A percentile compares a stretch with the other conserved stretches of the same genome.
These are phyloP conservation scores for Solanum chiquidenum DNA, from an alignment of 257 asterid genomes.

Conservation along the genomic window DNA sequence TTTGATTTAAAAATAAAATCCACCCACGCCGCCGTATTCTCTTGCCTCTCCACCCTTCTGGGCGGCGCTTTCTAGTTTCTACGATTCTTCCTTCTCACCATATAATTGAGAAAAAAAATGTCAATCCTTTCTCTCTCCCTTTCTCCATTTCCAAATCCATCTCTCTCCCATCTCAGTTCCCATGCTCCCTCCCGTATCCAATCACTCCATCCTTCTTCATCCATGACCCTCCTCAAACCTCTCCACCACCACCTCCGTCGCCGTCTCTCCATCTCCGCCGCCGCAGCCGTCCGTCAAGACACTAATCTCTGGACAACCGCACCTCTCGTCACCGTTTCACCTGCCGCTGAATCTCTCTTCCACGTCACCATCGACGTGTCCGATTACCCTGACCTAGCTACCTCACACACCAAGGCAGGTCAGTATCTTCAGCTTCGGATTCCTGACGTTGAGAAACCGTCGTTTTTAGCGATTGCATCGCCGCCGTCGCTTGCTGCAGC, in stretches of 20 bases:
- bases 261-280: slow-evolving; percentile 28
- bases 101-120: slow-evolving; percentile 24
- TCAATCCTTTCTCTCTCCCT: slow-evolving; percentile 19
- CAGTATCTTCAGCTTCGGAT: slow-evolving; percentile 75
- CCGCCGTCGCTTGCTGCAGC: slow-evolving; percentile 64
- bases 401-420: slow-evolving; percentile 56
- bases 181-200: slow-evolving; percentile 40
- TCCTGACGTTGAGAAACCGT: slow-evolving; percentile 37
- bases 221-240: slow-evolving; percentile 50
- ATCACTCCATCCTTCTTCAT: slow-evolving; percentile 18
- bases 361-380: slow-evolving; percentile 71
- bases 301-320: slow-evolving; percentile 45
- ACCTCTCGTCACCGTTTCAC: slow-evolving; percentile 38
- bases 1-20: not conserved
- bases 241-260: slow-evolving; percentile 39
- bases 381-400: slow-evolving; percentile 52
- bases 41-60: slow-evolving; percentile 3
- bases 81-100: slow-evolving; percentile 12
- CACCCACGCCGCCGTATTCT: not conserved
- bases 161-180: slow-evolving; percentile 24
- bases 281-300: slow-evolving; percentile 47
- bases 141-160: slow-evolving; percentile 11
- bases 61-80: slow-evolving; percentile 40
- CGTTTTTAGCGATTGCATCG: slow-evolving; percentile 70
- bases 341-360: slow-evolving; percentile 69